Percentiles rank a stretch among this genome's conserved stretches.
phyloP scores from a whole-genome alignment of 257 asterid genomes.

The Solanum chilense region DNA sequence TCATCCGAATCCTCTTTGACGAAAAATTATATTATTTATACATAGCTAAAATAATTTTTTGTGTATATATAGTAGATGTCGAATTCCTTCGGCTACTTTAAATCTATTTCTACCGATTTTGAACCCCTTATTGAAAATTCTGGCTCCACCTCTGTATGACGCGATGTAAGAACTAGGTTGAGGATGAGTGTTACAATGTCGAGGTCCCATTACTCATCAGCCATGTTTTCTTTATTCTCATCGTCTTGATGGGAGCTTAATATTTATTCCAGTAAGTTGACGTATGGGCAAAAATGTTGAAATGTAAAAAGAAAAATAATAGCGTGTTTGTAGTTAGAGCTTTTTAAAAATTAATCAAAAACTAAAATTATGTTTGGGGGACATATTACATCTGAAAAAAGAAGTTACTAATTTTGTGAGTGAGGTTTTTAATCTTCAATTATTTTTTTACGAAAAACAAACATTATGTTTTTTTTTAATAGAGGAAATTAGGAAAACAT shows the following conservation, averaged over 20 bases:
- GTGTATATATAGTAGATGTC: no score
- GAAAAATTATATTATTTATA: no score
- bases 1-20: accelerated
- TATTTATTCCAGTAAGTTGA: not conserved
- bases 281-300: not conserved
- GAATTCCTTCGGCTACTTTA: accelerated
- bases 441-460: not conserved
- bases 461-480: not conserved
- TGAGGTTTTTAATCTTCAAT: not conserved
- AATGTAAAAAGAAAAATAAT: not conserved
- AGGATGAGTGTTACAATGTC: not conserved
- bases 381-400: not conserved
- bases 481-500: not conserved
- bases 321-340: not conserved
- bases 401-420: not conserved
- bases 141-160: accelerated
- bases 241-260: not conserved
- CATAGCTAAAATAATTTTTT: no score
- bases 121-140: no score
- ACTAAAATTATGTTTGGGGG: not conserved
- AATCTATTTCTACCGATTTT: no score
- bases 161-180: not conserved
- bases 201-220: not conserved
- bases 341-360: not conserved
- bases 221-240: not conserved